Conservation (phyloP, 257 asterid genomes). For the Solanum medicagineum region DNA sequence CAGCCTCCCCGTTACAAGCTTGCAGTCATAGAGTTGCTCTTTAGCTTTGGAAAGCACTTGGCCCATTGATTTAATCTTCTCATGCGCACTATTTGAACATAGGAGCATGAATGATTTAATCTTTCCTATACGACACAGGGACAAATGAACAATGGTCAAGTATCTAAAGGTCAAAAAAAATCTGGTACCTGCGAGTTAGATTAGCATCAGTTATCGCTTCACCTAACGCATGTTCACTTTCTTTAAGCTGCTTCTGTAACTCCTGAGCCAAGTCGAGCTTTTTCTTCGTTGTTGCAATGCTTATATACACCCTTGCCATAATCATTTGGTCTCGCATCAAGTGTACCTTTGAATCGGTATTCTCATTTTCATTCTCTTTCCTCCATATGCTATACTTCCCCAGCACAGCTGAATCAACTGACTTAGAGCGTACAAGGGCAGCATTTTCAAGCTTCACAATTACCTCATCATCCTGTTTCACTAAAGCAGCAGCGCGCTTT, state of each 20-base stretch:
- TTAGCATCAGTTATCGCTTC: conserved; percentile 81
- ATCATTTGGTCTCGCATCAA: conserved; percentile 94
- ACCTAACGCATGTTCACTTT: conserved; percentile 87
- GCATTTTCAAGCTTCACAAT: conserved; percentile 84
- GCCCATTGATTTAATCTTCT: conserved; percentile 76
- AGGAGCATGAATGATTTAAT: background rate
- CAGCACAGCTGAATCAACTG: conserved; percentile 88
- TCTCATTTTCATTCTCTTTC: conserved; percentile 86
- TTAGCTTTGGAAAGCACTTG: conserved; percentile 82
- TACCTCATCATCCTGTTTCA: conserved; percentile 80
- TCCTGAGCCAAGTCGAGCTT: conserved; percentile 56
- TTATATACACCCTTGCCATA: conserved; percentile 83
- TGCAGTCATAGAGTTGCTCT: conserved; percentile 85
- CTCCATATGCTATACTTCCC: conserved; percentile 98
- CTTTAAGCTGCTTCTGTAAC: conserved; percentile 73
- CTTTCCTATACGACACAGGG: background rate
- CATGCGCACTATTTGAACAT: conserved; percentile 52
- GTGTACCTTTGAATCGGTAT: conserved; percentile 79
- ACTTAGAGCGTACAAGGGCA: conserved; percentile 81
- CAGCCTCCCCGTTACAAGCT: conserved; percentile 81
- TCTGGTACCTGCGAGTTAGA: conserved; percentile 49
- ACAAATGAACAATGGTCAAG: background rate
- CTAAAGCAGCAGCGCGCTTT: conserved; percentile 68
- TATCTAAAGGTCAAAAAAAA: background rate
- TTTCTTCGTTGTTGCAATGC: conserved; percentile 74